Evolutionary conservation across 2,329 filamentous ascomycete species (phyloP).

Genomic region (Trichoderma asperellum): DNA sequence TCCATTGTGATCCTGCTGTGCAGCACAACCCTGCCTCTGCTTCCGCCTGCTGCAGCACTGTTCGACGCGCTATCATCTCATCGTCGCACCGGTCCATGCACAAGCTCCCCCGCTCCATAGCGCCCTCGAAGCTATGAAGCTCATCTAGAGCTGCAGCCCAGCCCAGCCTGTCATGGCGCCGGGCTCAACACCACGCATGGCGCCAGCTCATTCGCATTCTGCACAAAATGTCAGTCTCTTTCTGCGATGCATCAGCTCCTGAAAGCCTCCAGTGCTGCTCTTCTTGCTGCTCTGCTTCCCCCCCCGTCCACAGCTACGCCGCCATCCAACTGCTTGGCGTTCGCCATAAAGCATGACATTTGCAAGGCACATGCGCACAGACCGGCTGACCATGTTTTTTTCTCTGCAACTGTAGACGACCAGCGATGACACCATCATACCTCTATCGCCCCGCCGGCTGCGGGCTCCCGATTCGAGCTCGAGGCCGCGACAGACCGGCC

Average conservation of each 20-base stretch:
- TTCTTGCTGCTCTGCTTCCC: background rate
- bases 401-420: conserved; percentile 3
- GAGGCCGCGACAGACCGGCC: background rate
- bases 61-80: conserved; percentile 16
- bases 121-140: conserved; percentile 19
- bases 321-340: background rate
- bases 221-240: background rate
- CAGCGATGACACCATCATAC: conserved; percentile 20
- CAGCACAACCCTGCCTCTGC: background rate
- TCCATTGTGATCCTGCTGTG: background rate
- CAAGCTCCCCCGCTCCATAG: conserved; percentile 13
- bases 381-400: conserved; percentile 18
- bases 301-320: background rate
- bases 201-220: background rate
- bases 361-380: conserved; percentile 16
- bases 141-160: background rate
- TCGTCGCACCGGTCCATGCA: background rate
- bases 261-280: background rate
- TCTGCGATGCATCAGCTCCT: background rate
- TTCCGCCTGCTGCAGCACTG: background rate
- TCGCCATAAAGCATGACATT: background rate
- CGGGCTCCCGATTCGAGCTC: conserved; percentile 1
- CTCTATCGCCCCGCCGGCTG: conserved; percentile 20
- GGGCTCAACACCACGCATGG: conserved; percentile 14
- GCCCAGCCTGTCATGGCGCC: conserved; percentile 8